These are phyloP conservation scores for Solanum neorickii DNA, from an alignment of 257 asterid genomes.

Conservation along the genomic window DNA sequence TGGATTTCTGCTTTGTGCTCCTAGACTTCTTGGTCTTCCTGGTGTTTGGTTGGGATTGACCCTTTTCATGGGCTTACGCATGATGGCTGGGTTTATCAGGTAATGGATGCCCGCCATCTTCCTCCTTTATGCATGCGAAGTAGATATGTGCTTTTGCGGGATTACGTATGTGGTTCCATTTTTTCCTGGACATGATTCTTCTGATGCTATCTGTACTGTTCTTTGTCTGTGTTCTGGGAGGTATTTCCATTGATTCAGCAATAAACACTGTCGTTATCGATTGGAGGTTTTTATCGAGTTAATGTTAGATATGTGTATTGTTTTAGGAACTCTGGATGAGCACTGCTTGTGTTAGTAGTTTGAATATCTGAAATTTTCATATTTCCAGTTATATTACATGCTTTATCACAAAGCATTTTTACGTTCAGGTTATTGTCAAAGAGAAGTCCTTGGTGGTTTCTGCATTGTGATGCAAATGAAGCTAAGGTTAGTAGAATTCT, in stretches of 20 bases:
- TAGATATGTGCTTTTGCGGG: neutral
- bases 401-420: neutral
- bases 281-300: neutral
- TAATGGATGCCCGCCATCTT: conserved; percentile 8
- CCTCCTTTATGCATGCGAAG: neutral
- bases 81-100: conserved; percentile 77
- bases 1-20: conserved; percentile 50
- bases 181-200: neutral
- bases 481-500: conserved; percentile 31
- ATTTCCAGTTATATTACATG: neutral
- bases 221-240: neutral
- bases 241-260: neutral
- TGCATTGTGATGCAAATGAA: conserved; percentile 37
- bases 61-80: conserved; percentile 78
- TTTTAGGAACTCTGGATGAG: neutral
- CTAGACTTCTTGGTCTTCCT: conserved; percentile 45
- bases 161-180: neutral
- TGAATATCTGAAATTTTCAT: neutral
- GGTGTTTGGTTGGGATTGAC: conserved; percentile 94
- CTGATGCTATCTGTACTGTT: neutral
- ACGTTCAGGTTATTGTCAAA: conserved; percentile 42
- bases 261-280: neutral
- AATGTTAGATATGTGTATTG: neutral
- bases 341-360: neutral
- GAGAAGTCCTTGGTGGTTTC: conserved; percentile 93